These are phyloP conservation scores for Nicotiana tomentosiformis DNA, from an alignment of 257 asterid genomes.

Conservation along the genomic window DNA sequence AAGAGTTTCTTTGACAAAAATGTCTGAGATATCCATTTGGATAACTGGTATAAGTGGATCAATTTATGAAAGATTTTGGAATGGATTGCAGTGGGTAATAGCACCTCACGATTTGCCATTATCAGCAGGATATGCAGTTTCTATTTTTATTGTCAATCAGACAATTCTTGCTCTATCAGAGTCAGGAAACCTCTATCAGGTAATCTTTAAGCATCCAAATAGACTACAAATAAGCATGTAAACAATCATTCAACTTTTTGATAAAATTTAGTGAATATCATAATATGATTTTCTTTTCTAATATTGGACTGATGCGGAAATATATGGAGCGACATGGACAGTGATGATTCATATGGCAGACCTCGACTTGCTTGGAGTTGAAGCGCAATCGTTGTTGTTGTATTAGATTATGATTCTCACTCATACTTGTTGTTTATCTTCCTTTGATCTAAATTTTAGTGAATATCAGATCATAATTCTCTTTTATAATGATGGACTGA, in stretches of 20 bases:
- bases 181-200: conserved; percentile 62
- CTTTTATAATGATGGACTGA: no score
- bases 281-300: not conserved
- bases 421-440: no score
- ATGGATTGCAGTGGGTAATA: conserved; percentile 84
- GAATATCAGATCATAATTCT: no score
- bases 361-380: no score
- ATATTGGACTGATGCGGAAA: no score
- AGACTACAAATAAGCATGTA: not conserved
- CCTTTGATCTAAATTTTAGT: no score
- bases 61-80: conserved; percentile 85
- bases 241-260: not conserved
- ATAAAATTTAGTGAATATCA: not conserved
- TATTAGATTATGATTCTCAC: no score
- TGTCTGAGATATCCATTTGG: conserved; percentile 85
- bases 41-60: conserved; percentile 80
- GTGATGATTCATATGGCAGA: no score
- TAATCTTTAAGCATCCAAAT: conserved; percentile 6
- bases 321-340: no score
- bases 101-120: conserved; percentile 75
- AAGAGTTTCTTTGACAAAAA: conserved; percentile 55
- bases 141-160: conserved; percentile 63
- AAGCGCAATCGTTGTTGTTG: no score
- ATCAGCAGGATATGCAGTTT: conserved; percentile 52
- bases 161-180: conserved; percentile 71